Base-by-base conservation (phyloP, 148 eudicot species). In the Rhododendron williamsianum region DNA sequence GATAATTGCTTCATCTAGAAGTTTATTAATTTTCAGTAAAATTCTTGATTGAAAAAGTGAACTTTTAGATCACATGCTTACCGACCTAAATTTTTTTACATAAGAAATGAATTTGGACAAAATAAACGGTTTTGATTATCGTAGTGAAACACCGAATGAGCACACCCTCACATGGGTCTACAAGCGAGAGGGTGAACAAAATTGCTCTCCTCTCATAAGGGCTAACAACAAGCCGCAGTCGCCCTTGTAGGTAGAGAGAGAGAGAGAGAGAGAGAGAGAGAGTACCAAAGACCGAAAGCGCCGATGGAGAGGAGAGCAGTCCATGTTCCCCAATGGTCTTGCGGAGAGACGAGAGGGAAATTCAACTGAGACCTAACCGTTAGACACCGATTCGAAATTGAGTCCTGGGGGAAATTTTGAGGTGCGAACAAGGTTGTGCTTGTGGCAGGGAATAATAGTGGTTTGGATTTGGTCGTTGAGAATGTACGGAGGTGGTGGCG, bases 241-340 rank as follows among this genome's bases (percentile, higher is more conserved):
- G 43, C 6, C 43, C 43, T 41, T 5, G 43, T 41, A 41, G 43
- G 5, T 41, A 30, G 30, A 33, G 35, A 38, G 43, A 38, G 43
- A 38, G 43, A 27, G 27, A 27, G 27, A 27, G 27, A 27, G 78
- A 76, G 73, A 60, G 16, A 67, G 33, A 74, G 74, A 45, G 33
- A 38, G 73, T 85, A 96, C 99, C 98, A 96, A 89, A 95, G 87
- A 63, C 98, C 94, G 85, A 94, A 86, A 84, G 98, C 94, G 78
- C 93, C 99, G 84, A 93, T 84, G 83, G 95, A 90, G 82, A 95
- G 93, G 81, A 96, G 98, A 87, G 93, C 94, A 16, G 99, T 85
- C 96, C 99, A 95, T 3, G 88, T 90, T 46, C 98, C 98, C 98
- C 99, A 96, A 15, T 92, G 93, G 88, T 96, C 97, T 35, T 81